phyloP scores from a whole-genome alignment of 2,329 filamentous ascomycete species.

The Ascochyta koolunga region DNA sequence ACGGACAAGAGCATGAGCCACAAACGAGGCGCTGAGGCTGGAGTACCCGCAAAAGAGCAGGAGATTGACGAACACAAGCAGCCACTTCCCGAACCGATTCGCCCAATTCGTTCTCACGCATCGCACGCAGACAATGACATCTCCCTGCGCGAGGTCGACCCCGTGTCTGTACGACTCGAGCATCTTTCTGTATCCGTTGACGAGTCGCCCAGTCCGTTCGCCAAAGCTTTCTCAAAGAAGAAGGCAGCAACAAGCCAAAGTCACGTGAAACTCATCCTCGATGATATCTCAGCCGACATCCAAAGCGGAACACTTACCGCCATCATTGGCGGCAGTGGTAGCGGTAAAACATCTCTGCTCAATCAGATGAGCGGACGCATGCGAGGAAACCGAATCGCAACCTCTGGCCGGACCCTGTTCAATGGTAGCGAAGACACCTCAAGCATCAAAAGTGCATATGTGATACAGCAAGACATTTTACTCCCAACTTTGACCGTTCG shows the following conservation, averaged over 20 bases:
- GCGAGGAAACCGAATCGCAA: slow-evolving; percentile 58
- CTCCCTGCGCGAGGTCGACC: slow-evolving; percentile 59
- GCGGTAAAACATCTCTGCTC: slow-evolving; percentile 65
- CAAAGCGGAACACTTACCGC: slow-evolving; percentile 72
- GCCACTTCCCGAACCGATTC: slow-evolving; percentile 16
- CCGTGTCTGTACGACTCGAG: slow-evolving; percentile 61
- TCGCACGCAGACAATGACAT: slow-evolving; percentile 40
- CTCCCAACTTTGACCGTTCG: slow-evolving; percentile 75
- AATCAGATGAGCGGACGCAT: slow-evolving; percentile 75
- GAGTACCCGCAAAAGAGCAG: slow-evolving; percentile 5
- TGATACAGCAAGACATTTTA: slow-evolving; percentile 78
- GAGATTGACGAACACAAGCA: slow-evolving; percentile 16
- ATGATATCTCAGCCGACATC: slow-evolving; percentile 68
- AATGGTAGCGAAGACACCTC: slow-evolving; percentile 60
- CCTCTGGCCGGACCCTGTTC: slow-evolving; percentile 64
- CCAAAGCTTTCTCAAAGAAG: slow-evolving; percentile 35
- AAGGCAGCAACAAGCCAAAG: slow-evolving; percentile 26
- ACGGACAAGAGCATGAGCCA: slow-evolving; percentile 15
- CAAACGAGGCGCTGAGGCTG: slow-evolving; percentile 2
- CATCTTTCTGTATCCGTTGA: slow-evolving; percentile 64
- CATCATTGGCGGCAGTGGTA: slow-evolving; percentile 76
- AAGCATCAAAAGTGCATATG: slow-evolving; percentile 68
- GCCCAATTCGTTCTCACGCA: slow-evolving; percentile 23
- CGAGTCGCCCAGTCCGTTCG: slow-evolving; percentile 55
- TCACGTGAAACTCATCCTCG: slow-evolving; percentile 60